Conservation (phyloP, 768 basidiomycete genomes). For the Trametes villosa region DNA sequence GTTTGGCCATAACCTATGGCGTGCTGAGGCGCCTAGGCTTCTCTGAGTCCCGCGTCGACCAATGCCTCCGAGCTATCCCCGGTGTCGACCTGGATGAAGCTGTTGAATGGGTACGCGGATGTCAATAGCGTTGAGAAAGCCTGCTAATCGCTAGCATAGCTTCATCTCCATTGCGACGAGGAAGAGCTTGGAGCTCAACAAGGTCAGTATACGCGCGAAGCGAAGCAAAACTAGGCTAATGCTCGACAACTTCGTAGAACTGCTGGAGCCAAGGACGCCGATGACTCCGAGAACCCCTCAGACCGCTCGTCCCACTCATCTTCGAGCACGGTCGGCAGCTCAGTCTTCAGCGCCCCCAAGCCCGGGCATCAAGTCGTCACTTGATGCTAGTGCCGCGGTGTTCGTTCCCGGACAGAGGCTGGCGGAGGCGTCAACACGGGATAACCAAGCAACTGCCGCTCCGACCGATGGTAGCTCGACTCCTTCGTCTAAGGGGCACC, state of each 20-base stretch:
- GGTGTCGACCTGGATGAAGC: slow-evolving; percentile 86
- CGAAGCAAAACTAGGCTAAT: background rate
- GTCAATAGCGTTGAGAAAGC: background rate
- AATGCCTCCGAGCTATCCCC: slow-evolving; percentile 68
- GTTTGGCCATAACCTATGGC: slow-evolving; percentile 81
- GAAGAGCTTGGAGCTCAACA: slow-evolving; percentile 53
- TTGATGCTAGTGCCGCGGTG: slow-evolving; percentile 45
- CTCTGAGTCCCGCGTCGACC: slow-evolving; percentile 63
- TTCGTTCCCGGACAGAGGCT: slow-evolving; percentile 40
- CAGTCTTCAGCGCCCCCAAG: slow-evolving; percentile 5
- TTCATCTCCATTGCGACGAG: slow-evolving; percentile 65
- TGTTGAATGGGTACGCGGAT: slow-evolving; percentile 78
- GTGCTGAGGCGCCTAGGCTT: slow-evolving; percentile 81
- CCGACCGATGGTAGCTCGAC: background rate
- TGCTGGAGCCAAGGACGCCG: slow-evolving; percentile 14
- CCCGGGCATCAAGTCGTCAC: slow-evolving; percentile 17
- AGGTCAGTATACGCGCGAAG: slow-evolving; percentile 33
- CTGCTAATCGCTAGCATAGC: slow-evolving; percentile 43
- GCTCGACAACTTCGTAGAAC: background rate
- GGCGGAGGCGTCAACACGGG: background rate
- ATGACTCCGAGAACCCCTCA: slow-evolving; percentile 14
- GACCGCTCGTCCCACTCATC: slow-evolving; percentile 17
- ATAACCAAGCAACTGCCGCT: background rate
- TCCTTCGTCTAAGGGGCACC: background rate
- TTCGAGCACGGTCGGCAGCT: slow-evolving; percentile 2